Evolutionary conservation across 1,139 yeast genomes (phyloP).

Genomic region (Geotrichum phurueaensis): DNA sequence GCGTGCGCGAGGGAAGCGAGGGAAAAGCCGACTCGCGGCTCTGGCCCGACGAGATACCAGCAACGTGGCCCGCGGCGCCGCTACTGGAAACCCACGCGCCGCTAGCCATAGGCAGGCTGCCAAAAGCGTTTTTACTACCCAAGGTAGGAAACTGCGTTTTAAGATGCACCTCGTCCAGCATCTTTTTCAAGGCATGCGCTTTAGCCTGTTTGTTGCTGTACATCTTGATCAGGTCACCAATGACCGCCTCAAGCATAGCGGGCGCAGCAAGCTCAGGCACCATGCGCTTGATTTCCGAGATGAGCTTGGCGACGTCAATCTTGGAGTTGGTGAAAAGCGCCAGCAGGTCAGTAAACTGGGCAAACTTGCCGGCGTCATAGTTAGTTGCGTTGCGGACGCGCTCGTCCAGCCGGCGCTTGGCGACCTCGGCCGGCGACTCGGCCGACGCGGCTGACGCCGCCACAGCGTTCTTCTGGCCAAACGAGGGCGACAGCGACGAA

Average conservation of each 20-base stretch:
- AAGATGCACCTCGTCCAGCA: constrained; percentile 18
- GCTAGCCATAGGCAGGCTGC: constrained; percentile 6
- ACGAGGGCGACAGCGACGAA: constrained; percentile 10
- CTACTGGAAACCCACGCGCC: constrained; percentile 14
- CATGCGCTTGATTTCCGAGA: constrained; percentile 46
- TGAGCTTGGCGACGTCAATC: constrained; percentile 47
- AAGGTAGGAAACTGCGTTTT: constrained; percentile 16
- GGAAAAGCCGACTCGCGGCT: constrained; percentile 23
- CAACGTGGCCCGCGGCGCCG: background rate
- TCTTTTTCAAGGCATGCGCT: constrained; percentile 13
- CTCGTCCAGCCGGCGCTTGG: constrained; percentile 66
- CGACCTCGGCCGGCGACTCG: constrained; percentile 46
- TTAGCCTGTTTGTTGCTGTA: constrained; percentile 22
- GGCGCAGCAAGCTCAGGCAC: constrained; percentile 38
- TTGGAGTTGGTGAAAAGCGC: constrained; percentile 44
- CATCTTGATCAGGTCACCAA: constrained; percentile 43
- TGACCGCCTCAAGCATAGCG: constrained; percentile 43
- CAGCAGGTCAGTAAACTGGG: constrained; percentile 48
- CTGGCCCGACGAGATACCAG: background rate
- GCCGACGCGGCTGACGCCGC: constrained; percentile 16
- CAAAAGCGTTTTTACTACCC: background rate
- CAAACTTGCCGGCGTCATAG: constrained; percentile 45
- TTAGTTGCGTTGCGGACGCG: constrained; percentile 58
- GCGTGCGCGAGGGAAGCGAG: constrained; percentile 20
- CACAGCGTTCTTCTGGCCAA: constrained; percentile 11